Base-by-base conservation (phyloP, 805 yeast genomes). In the Ogataea henricii region DNA sequence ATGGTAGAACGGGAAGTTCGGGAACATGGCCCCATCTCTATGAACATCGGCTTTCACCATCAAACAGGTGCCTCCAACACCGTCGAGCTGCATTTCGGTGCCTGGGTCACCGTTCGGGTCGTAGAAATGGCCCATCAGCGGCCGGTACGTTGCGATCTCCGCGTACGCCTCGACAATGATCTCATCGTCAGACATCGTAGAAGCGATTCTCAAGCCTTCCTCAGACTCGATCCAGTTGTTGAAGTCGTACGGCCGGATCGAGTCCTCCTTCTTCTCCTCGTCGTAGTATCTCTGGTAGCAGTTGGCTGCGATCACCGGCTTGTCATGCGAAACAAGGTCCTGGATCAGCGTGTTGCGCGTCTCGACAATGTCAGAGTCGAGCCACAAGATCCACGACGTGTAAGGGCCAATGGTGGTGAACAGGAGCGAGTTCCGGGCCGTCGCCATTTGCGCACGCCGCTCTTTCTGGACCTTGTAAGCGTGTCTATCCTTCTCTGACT, bases 21-120 rank as follows among this genome's bases (percentile, higher is more conserved):
- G 99, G 81, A 94, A 94, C 97, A 94, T 92, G 46, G 98, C 98
- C 43, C 99, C 99, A 67, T 94, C 99, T 66, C 99, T 79, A 69
- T 94, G 99, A 45, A 94, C 99, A 57, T 91, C 97, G 9, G 97
- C 96, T 64, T 92, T 89, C 25, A 94, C 99, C 70, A 94, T 67
- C 26, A 96, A 83, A 36, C 97, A 96, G 18, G 97, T 96, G 53
- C 97, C 98, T 45, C 99, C 99, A 48, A 94, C 98, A 65, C 99
- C 99, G 66, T 94, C 98, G 50, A 94, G 76, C 39, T 79, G 81
- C 87, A 94, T 85, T 63, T 85, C 92, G 3, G 83, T 77, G 55
- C 77, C 73, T 10, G 62, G 50, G 48, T 83, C 84, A 22, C 87
- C 94, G 6, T 74, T 70, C 4, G 82, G 69, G 59, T 86, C 87